Percentiles rank a stretch among this genome's conserved stretches.
These are phyloP conservation scores for Pseudocercospora vitis DNA, from an alignment of 2,329 filamentous ascomycete species.

Conservation along the genomic window DNA sequence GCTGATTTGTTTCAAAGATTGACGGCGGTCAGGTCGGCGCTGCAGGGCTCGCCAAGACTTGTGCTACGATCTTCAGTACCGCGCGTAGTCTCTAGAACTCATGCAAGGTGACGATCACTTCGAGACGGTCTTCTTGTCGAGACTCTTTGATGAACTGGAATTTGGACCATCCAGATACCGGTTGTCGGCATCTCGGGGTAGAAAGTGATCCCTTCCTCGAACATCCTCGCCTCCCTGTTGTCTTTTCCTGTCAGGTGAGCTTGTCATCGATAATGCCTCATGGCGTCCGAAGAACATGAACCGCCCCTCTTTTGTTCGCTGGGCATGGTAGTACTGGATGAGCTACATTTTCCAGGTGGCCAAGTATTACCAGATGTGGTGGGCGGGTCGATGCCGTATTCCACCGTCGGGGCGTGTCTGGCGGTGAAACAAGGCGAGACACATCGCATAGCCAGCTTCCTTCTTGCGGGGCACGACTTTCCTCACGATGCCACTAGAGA, in stretches of 20 bases:
- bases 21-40: background rate
- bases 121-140: background rate
- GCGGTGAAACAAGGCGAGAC: slow-evolving; percentile 2
- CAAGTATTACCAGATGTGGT: slow-evolving; percentile 12
- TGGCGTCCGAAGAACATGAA: slow-evolving; percentile 11
- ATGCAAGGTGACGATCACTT: background rate
- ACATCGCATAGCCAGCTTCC: slow-evolving; percentile 10
- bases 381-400: slow-evolving; percentile 14
- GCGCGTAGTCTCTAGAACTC: background rate
- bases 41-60: background rate
- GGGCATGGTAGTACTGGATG: slow-evolving; percentile 20
- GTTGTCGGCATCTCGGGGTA: too few species aligned
- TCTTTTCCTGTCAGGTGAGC: background rate
- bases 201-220: background rate
- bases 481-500: slow-evolving; percentile 12
- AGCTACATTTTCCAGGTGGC: slow-evolving; percentile 16
- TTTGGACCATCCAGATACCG: background rate
- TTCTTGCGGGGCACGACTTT: slow-evolving; percentile 21
- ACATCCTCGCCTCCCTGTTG: background rate
- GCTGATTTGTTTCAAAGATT: background rate
- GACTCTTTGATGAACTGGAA: background rate
- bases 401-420: slow-evolving; percentile 18
- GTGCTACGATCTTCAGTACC: background rate
- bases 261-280: slow-evolving; percentile 6
- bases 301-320: slow-evolving; percentile 12